Percentiles rank a stretch among this genome's conserved stretches.
These are phyloP conservation scores for Ophiostoma tasmaniense DNA, from an alignment of 2,329 filamentous ascomycete genomes.

Conservation along the genomic window DNA sequence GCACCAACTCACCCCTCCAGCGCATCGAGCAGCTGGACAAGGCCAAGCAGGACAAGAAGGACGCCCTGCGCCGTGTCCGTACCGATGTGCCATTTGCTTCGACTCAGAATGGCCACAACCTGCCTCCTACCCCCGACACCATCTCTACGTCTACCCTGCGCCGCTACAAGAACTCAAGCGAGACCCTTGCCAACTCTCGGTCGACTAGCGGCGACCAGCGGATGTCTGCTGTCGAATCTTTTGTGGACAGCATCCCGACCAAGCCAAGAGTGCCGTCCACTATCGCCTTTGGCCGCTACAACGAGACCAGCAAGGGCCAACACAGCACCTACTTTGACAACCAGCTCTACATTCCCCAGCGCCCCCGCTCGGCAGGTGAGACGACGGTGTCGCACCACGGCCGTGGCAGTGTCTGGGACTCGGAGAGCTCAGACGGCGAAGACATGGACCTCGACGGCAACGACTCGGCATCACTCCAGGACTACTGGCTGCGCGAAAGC, in stretches of 20 bases:
- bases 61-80: slow-evolving; percentile 39
- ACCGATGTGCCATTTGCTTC: slow-evolving; percentile 37
- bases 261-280: slow-evolving; percentile 23
- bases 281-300: slow-evolving; percentile 26
- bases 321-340: slow-evolving; percentile 25
- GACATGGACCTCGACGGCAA: slow-evolving; percentile 32
- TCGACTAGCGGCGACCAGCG: slow-evolving; percentile 20
- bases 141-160: slow-evolving; percentile 48
- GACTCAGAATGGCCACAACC: slow-evolving; percentile 32
- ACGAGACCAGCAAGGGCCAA: neutral
- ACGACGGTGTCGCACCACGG: slow-evolving; percentile 33
- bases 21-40: slow-evolving; percentile 33
- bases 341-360: slow-evolving; percentile 28
- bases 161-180: slow-evolving; percentile 42
- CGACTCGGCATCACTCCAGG: slow-evolving; percentile 42
- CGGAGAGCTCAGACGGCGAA: slow-evolving; percentile 32
- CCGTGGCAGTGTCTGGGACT: slow-evolving; percentile 32
- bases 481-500: slow-evolving; percentile 51
- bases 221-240: slow-evolving; percentile 9
- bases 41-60: slow-evolving; percentile 40
- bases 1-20: slow-evolving; percentile 41
- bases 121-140: slow-evolving; percentile 53
- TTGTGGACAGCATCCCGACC: slow-evolving; percentile 12
- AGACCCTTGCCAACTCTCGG: slow-evolving; percentile 32
- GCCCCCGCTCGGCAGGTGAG: slow-evolving; percentile 41